phyloP scores from a whole-genome alignment of 441 rosid genomes.

The Pelargonium cotyledonis region DNA sequence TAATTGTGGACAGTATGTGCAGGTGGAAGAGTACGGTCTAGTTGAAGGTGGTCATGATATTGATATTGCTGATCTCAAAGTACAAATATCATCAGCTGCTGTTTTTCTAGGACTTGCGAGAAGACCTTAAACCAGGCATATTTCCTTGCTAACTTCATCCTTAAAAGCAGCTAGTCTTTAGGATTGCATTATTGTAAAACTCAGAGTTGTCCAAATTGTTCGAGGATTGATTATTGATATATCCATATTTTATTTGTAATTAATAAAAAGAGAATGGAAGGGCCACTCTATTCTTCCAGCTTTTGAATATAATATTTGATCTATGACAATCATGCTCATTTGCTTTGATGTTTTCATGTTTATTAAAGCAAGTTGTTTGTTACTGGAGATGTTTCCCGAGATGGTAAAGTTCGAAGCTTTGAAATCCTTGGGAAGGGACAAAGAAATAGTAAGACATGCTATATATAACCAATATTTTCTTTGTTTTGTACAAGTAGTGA shows the following conservation, averaged over 20 bases:
- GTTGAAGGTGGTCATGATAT: conserved; percentile 97
- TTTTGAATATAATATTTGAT: not conserved
- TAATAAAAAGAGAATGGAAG: not conserved
- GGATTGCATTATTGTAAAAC: conserved; percentile 20
- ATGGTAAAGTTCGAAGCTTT: not conserved
- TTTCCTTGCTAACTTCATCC: conserved; percentile 2
- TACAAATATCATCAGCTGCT: conserved; percentile 76
- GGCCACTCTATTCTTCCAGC: not conserved
- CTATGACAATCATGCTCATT: not conserved
- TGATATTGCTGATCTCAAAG: conserved; percentile 92
- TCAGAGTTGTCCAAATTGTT: not conserved
- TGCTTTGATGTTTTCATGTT: not conserved
- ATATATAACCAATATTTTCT: no score
- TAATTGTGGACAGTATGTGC: conserved; percentile 17
- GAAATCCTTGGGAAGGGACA: no score
- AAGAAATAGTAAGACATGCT: no score
- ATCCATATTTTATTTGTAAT: not conserved
- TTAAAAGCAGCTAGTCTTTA: not conserved
- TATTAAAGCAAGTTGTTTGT: not conserved
- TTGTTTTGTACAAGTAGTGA: no score
- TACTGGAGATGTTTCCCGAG: not conserved
- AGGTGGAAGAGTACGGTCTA: conserved; percentile 94
- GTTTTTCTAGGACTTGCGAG: conserved; percentile 85
- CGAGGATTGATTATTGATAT: not conserved
- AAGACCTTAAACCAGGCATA: conserved; percentile 25